A percentile compares a stretch with the other conserved stretches of the same genome.
Conservation (phyloP, 306 rosid genomes). For the Albizia julibrissin region DNA sequence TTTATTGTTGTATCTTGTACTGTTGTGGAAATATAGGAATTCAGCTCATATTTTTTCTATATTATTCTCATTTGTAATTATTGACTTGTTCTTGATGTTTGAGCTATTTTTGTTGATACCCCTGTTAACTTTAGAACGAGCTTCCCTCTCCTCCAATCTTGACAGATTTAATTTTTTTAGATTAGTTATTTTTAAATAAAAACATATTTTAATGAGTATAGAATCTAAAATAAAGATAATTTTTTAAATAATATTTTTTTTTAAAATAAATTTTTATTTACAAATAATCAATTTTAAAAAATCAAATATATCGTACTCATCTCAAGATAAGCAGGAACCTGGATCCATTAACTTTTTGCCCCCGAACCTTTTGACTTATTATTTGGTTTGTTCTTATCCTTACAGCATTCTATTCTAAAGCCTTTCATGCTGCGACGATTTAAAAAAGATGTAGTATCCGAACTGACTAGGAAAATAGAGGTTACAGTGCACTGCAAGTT, state of each 20-base stretch:
- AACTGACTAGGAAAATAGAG: conserved; percentile 87
- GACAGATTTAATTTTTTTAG: too few relatives aligned
- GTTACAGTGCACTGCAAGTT: conserved; percentile 94
- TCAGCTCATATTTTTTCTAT: background rate
- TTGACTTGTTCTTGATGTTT: conserved; percentile 10
- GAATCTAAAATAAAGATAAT: too few relatives aligned
- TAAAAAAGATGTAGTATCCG: conserved; percentile 90
- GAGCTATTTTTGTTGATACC: background rate
- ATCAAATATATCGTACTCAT: too few relatives aligned
- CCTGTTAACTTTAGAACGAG: background rate
- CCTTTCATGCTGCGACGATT: conserved; percentile 99
- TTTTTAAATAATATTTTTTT: too few relatives aligned
- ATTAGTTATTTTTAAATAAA: too few relatives aligned
- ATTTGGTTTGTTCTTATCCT: conserved; percentile 29
- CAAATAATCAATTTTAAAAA: too few relatives aligned
- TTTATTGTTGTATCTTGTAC: background rate
- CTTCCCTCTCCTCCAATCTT: too few relatives aligned
- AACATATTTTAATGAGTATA: too few relatives aligned
- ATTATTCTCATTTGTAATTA: conserved; percentile 4
- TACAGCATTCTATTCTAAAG: conserved; percentile 93
- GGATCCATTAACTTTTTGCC: too few relatives aligned
- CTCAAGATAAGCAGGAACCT: too few relatives aligned
- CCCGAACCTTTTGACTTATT: conserved; percentile 20
- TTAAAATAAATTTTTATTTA: too few relatives aligned
- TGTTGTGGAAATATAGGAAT: conserved; percentile 19